phyloP scores from a whole-genome alignment of 73 alveolate species.

The Paramecium tetraurelia region DNA sequence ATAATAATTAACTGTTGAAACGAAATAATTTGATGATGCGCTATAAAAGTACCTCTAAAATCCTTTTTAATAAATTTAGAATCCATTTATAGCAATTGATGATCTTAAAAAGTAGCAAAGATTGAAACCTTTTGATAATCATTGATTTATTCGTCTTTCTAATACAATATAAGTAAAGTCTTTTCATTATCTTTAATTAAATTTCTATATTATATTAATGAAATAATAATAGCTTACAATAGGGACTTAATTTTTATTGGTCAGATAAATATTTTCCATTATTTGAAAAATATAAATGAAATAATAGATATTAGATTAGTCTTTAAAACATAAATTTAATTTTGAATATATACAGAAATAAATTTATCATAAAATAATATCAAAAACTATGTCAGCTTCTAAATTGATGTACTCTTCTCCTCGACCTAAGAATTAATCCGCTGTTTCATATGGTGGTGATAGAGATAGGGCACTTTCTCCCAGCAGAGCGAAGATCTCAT shows the following conservation, averaged over 20 bases:
- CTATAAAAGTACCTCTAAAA: background rate
- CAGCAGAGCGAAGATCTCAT: slow-evolving; percentile 40
- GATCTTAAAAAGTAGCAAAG: background rate
- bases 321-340: background rate
- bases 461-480: slow-evolving; percentile 48
- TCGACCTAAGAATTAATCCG: background rate
- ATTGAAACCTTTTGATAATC: background rate
- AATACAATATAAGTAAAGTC: background rate
- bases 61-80: background rate
- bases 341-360: background rate
- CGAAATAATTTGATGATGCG: background rate
- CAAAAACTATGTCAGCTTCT: slow-evolving; percentile 39
- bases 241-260: background rate
- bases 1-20: background rate
- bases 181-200: background rate
- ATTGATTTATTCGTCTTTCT: background rate
- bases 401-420: slow-evolving; percentile 30
- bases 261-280: background rate
- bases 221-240: background rate
- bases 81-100: background rate
- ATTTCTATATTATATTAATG: too few relatives aligned
- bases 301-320: background rate
- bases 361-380: background rate
- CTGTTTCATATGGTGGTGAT: background rate
- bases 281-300: background rate